Evolutionary conservation across 179 eudicot species (phyloP), one percentile per base, ranked within the genome.

Genomic region (Pouteria campechiana): DNA sequence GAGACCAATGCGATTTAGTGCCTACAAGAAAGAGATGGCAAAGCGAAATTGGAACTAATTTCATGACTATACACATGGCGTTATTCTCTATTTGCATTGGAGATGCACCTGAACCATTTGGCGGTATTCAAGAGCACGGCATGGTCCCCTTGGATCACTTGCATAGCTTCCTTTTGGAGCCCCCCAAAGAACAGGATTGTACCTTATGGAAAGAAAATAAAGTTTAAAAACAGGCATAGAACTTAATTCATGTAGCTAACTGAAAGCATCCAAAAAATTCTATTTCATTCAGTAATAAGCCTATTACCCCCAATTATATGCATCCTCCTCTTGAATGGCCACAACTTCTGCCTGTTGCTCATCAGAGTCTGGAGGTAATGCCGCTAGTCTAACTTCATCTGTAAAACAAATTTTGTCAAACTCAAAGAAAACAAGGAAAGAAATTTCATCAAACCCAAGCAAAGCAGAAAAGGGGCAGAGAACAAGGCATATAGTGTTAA

Each of bases 101-200:
- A 50, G 16, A 56, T 43, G 18, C 54, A 55, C 99, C 96, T 87
- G 94, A 46, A 92, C 94, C 94, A 82, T 82, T 72, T 77, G 76
- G 57, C 99, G 70, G 52, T 72, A 92, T 73, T 92, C 99, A 51
- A 79, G 45, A 50, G 68, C 67, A 34, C 99, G 82, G 39, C 50
- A 53, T 32, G 83, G 69, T 41, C 99, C 99, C 61, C 67, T 66
- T 28, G 99, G 92, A 54, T 87, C 50, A 52, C 76, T 75, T 43
- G 99, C 94, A 78, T 92, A 92, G 70, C 96, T 87, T 75, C 98
- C 99, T 75, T 92, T 86, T 20, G 99, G 99, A 25, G 82, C 84
- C 47, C 99, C 99, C 94, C 96, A 92, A 21, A 92, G 63, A 58
- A 92, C 87, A 53, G 96, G 96, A 58, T 92, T 73, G 57, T 92